phyloP scores from a whole-genome alignment of 2,329 filamentous ascomycete genomes.

The Endocalyx cinctus region DNA sequence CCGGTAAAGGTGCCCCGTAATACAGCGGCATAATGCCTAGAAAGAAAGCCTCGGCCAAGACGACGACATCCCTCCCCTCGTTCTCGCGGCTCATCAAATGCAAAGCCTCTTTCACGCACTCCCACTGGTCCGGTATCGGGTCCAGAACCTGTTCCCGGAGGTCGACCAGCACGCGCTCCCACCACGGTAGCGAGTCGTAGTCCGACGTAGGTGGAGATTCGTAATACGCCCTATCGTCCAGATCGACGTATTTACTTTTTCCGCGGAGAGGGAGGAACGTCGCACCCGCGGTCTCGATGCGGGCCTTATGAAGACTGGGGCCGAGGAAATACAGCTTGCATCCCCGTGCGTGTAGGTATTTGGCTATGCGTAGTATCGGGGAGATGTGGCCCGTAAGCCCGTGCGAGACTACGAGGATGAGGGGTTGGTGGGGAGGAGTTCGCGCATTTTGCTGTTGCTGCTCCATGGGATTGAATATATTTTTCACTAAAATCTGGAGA shows the following conservation, averaged over 20 bases:
- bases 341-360: slow-evolving; percentile 22
- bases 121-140: slow-evolving; percentile 30
- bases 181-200: slow-evolving; percentile 21
- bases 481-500: no score
- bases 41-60: slow-evolving; percentile 32
- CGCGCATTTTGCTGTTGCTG: neutral
- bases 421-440: slow-evolving; percentile 6
- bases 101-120: slow-evolving; percentile 24
- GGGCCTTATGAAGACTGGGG: slow-evolving; percentile 28
- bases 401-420: slow-evolving; percentile 30
- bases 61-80: slow-evolving; percentile 17
- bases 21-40: slow-evolving; percentile 31
- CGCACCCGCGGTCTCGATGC: slow-evolving; percentile 28
- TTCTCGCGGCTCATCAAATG: slow-evolving; percentile 13
- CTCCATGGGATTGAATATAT: neutral
- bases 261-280: slow-evolving; percentile 30
- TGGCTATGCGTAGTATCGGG: slow-evolving; percentile 30
- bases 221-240: slow-evolving; percentile 31
- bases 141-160: slow-evolving; percentile 25
- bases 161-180: slow-evolving; percentile 28
- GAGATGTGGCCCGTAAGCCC: slow-evolving; percentile 33
- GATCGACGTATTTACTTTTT: slow-evolving; percentile 24
- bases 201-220: slow-evolving; percentile 15
- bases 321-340: slow-evolving; percentile 32
- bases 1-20: slow-evolving; percentile 23